These are phyloP conservation scores for Trametes sp. DNA, from an alignment of 1,284 basidiomycete species.

Conservation along the genomic window DNA sequence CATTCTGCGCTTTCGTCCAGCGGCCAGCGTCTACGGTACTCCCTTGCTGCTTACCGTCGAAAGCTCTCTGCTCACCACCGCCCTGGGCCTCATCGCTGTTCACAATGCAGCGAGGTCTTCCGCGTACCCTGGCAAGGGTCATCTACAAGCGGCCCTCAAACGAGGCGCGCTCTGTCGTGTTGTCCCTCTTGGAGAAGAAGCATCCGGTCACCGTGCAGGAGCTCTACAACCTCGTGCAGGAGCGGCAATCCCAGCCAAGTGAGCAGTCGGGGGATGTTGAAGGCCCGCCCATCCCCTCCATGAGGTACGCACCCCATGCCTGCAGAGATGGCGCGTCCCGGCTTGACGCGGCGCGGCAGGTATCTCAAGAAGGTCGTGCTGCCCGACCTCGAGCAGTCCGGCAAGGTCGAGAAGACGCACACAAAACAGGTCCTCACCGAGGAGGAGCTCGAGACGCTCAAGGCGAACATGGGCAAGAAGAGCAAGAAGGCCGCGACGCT, in stretches of 20 bases:
- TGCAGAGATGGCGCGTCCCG: neutral
- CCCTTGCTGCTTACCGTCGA: neutral
- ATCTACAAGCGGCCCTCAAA: slow-evolving; percentile 1
- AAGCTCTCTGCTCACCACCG: neutral
- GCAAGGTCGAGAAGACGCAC: slow-evolving; percentile 54
- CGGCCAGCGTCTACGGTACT: neutral
- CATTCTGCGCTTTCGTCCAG: slow-evolving; percentile 1
- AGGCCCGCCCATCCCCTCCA: slow-evolving; percentile 58
- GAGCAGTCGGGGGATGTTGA: neutral
- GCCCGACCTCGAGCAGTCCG: slow-evolving; percentile 48
- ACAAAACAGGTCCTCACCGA: slow-evolving; percentile 43
- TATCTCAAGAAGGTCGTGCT: slow-evolving; percentile 66
- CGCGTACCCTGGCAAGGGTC: neutral
- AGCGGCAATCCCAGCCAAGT: slow-evolving; percentile 34
- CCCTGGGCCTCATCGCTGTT: neutral
- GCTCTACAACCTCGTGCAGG: slow-evolving; percentile 51
- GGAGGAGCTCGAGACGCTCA: slow-evolving; percentile 40
- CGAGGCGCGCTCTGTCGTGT: slow-evolving; percentile 33
- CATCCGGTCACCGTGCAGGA: slow-evolving; percentile 41
- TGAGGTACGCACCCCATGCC: slow-evolving; percentile 47
- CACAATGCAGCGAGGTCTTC: slow-evolving; percentile 6
- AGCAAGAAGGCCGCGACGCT: slow-evolving; percentile 27
- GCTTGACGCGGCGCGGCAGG: slow-evolving; percentile 42
- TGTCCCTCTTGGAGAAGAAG: slow-evolving; percentile 29
- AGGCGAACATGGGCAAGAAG: slow-evolving; percentile 38